A percentile compares a stretch with the other conserved stretches of the same genome.
phyloP scores from a whole-genome alignment of 345 rosid species.

The Eucalyptus marginata region DNA sequence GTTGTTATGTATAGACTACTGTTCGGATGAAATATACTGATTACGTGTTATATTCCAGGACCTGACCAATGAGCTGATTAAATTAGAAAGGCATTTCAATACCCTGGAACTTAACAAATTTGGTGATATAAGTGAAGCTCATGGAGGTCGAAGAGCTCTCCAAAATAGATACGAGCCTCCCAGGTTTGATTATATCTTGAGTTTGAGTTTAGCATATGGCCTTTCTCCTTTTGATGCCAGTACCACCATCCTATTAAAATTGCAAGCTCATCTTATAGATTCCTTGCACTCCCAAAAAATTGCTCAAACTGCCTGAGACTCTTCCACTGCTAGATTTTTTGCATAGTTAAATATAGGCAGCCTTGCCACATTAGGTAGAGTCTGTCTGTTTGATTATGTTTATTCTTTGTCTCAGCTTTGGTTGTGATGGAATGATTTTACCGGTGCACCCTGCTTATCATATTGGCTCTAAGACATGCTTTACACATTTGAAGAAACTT shows the following conservation, averaged over 20 bases:
- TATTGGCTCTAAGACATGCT: background rate
- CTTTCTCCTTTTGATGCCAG: background rate
- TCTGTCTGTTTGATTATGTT: background rate
- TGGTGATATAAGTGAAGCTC: constrained; percentile 39
- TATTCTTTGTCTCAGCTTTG: background rate
- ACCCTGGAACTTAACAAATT: constrained; percentile 72
- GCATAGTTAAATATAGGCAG: background rate
- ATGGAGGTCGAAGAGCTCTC: constrained; percentile 27
- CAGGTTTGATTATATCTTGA: constrained; percentile 29
- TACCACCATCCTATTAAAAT: background rate
- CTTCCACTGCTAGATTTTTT: background rate
- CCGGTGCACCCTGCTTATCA: background rate
- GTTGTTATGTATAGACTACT: background rate
- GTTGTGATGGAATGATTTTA: background rate
- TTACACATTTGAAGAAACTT: background rate
- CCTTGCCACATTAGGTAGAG: background rate
- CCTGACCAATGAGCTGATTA: constrained; percentile 73
- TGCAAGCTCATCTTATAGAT: background rate
- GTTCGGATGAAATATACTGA: background rate
- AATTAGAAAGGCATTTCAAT: constrained; percentile 85
- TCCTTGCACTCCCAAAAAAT: background rate
- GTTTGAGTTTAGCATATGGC: background rate
- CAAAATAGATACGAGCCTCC: constrained; percentile 46
- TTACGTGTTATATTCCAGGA: constrained; percentile 35
- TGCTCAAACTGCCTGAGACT: background rate